Evolutionary conservation across 1,284 basidiomycete species (phyloP).

Genomic region (Termitomyces sp.): DNA sequence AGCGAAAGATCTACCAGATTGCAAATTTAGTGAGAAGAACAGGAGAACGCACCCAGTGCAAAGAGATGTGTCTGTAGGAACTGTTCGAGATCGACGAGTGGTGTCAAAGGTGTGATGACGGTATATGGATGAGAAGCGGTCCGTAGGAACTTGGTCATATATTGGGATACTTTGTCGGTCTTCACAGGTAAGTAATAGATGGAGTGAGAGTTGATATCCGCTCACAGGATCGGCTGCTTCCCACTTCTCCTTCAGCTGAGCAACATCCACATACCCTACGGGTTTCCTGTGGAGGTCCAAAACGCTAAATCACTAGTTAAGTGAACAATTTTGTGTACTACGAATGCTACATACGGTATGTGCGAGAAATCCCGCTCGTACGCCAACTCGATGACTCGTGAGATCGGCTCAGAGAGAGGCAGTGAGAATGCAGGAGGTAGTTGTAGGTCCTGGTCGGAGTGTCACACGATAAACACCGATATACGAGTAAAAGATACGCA

Average conservation of each 20-base stretch:
- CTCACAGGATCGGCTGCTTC: conserved; percentile 71
- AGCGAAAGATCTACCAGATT: neutral
- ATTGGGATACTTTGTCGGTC: conserved; percentile 59
- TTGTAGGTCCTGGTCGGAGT: conserved; percentile 70
- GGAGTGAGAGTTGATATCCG: conserved; percentile 12
- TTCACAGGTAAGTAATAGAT: conserved; percentile 22
- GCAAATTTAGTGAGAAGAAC: neutral
- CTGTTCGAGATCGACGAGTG: conserved; percentile 69
- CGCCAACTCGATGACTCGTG: conserved; percentile 74
- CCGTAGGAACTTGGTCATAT: conserved; percentile 77
- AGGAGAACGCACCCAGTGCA: conserved; percentile 54
- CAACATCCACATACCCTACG: conserved; percentile 79
- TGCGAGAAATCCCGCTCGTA: conserved; percentile 90
- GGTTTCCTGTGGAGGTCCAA: conserved; percentile 68
- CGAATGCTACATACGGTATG: conserved; percentile 57
- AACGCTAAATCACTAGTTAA: conserved; percentile 44
- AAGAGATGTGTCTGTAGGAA: conserved; percentile 73
- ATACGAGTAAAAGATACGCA: conserved; percentile 20
- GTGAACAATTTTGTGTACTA: neutral
- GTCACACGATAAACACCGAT: neutral
- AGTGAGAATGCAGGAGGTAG: conserved; percentile 86
- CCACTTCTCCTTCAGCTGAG: conserved; percentile 71
- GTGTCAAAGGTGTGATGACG: conserved; percentile 74
- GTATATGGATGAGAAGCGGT: conserved; percentile 65
- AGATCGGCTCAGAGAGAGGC: conserved; percentile 64